Percentiles rank a stretch among this genome's conserved stretches.
Conservation (phyloP, 2,329 filamentous ascomycete species). For the Coniochaeta ligniaria region DNA sequence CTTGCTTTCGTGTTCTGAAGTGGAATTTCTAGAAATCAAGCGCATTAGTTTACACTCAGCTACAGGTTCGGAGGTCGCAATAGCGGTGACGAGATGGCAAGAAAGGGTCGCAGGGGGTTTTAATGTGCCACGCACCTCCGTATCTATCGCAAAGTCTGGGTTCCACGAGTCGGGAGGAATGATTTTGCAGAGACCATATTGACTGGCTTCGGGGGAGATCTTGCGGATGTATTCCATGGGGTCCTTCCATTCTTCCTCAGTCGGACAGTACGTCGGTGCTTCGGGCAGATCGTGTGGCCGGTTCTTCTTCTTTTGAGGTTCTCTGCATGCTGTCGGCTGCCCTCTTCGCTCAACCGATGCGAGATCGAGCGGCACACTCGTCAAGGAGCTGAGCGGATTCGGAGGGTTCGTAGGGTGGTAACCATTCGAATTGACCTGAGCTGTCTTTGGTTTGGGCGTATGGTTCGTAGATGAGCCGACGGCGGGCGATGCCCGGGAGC, state of each 20-base stretch:
- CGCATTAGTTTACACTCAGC: not conserved
- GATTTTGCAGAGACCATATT: constrained; percentile 92
- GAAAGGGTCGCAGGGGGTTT: not conserved
- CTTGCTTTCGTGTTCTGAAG: constrained; percentile 91
- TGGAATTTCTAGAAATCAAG: constrained; percentile 68
- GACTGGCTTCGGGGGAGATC: constrained; percentile 76
- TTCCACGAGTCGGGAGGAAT: constrained; percentile 93
- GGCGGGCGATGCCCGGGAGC: constrained; percentile 45
- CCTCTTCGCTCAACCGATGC: constrained; percentile 87
- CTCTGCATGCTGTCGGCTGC: constrained; percentile 67
- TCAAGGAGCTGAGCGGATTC: constrained; percentile 47
- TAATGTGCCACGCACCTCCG: constrained; percentile 59
- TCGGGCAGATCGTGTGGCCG: constrained; percentile 81
- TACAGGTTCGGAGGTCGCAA: not conserved
- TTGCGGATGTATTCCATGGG: constrained; percentile 91
- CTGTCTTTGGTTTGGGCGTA: constrained; percentile 36
- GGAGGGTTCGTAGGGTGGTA: constrained; percentile 44
- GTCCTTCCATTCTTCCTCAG: constrained; percentile 89
- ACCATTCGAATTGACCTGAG: constrained; percentile 46
- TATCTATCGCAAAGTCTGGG: constrained; percentile 91
- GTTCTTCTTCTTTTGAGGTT: constrained; percentile 68
- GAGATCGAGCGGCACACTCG: constrained; percentile 65
- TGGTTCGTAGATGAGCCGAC: constrained; percentile 26
- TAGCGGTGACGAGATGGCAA: constrained; percentile 5
- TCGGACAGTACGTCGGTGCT: constrained; percentile 84